phyloP scores from a whole-genome alignment of 371 early-diverging fungal species.

The Lichtheimia ramosa region DNA sequence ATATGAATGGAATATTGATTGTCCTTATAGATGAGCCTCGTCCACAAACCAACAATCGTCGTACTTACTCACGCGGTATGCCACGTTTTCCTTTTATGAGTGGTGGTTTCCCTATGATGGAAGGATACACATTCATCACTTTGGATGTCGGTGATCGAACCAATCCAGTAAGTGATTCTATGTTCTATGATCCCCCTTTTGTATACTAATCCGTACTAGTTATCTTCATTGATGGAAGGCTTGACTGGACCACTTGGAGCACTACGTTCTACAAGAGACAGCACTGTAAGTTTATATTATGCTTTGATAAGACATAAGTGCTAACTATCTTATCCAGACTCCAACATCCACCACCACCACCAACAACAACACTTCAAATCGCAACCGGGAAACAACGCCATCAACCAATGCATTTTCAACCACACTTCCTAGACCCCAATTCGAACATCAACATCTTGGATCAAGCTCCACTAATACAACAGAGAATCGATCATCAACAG shows the following conservation, averaged over 20 bases:
- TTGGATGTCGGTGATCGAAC: conserved; percentile 34
- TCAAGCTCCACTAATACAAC: neutral
- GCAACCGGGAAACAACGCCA: neutral
- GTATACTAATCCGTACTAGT: conserved; percentile 4
- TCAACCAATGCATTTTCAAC: neutral
- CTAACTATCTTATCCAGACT: too few species aligned
- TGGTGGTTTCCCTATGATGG: conserved; percentile 35
- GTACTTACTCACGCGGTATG: conserved; percentile 15
- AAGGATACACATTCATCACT: conserved; percentile 51
- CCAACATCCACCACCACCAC: too few species aligned
- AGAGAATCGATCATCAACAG: neutral
- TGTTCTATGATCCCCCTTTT: neutral
- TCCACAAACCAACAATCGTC: conserved; percentile 11
- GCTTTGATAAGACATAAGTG: too few species aligned
- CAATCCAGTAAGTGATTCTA: conserved; percentile 28
- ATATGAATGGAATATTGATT: neutral
- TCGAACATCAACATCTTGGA: neutral
- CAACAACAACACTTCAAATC: too few species aligned
- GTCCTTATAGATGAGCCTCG: conserved; percentile 24
- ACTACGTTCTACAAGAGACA: neutral
- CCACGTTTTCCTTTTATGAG: conserved; percentile 25
- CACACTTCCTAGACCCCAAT: neutral
- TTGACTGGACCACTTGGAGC: conserved; percentile 10
- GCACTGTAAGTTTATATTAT: too few species aligned
- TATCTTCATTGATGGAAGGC: conserved; percentile 29